phyloP scores from a whole-genome alignment of 371 early-diverging fungal species.

The Rhizopus sp. region DNA sequence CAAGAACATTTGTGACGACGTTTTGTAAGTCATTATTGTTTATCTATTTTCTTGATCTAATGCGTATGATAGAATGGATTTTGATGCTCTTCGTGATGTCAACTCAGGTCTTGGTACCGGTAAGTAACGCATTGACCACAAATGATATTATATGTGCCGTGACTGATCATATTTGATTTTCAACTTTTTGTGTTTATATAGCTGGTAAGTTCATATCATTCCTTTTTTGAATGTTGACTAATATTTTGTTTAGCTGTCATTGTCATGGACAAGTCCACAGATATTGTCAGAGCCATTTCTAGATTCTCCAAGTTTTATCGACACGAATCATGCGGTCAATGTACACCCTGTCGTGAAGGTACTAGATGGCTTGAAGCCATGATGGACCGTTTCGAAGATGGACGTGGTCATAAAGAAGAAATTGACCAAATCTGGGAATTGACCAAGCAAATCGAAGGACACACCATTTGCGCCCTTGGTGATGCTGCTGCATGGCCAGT shows the following conservation, averaged over 20 bases:
- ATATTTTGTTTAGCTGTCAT: constrained; percentile 70
- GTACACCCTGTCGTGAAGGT: constrained; percentile 98
- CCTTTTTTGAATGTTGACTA: background rate
- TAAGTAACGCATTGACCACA: constrained; percentile 13
- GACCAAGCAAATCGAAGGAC: constrained; percentile 96
- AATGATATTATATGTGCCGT: background rate
- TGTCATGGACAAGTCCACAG: constrained; percentile 97
- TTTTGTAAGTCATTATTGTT: constrained; percentile 52
- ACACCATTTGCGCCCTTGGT: constrained; percentile 97
- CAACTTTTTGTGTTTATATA: background rate
- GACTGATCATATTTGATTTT: background rate
- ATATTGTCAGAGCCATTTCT: constrained; percentile 87
- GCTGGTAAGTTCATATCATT: constrained; percentile 29
- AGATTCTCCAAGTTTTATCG: constrained; percentile 92
- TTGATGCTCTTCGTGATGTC: constrained; percentile 93
- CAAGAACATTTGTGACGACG: constrained; percentile 85
- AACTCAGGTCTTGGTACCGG: constrained; percentile 95
- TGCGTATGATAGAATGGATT: constrained; percentile 81
- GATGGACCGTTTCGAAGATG: constrained; percentile 95
- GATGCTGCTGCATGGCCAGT: constrained; percentile 99
- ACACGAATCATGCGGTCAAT: constrained; percentile 98
- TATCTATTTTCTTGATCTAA: background rate
- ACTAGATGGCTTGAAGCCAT: constrained; percentile 93
- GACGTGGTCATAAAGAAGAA: constrained; percentile 81
- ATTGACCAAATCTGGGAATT: constrained; percentile 89